phyloP scores from a whole-genome alignment of 139 green algal genomes.

The Volvox reticuliferus region DNA sequence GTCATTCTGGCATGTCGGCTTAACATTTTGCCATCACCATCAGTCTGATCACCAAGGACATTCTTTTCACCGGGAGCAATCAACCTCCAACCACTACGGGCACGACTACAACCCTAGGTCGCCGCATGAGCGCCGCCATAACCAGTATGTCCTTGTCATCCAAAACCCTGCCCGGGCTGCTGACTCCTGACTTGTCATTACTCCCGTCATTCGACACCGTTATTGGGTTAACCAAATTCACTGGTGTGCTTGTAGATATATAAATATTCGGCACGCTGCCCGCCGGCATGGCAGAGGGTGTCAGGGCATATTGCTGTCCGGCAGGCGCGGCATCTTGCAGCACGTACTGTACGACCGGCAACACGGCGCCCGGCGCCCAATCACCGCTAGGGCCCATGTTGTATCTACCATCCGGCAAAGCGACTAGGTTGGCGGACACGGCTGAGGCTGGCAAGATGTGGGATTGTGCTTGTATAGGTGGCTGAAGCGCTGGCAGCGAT shows the following conservation, averaged over 20 bases:
- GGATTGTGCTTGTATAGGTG: neutral
- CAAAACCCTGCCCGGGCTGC: neutral
- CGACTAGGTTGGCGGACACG: neutral
- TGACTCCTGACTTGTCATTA: neutral
- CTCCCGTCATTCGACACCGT: neutral
- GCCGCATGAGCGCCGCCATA: neutral
- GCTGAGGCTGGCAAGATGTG: neutral
- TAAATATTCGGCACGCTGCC: constrained; percentile 3
- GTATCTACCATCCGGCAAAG: neutral
- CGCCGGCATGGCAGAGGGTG: neutral
- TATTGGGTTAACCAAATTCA: constrained; percentile 38
- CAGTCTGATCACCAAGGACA: neutral
- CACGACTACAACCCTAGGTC: constrained; percentile 23
- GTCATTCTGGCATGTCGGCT: too few relatives aligned
- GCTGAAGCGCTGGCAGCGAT: neutral
- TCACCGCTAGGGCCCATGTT: neutral
- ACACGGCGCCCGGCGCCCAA: neutral
- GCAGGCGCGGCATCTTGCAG: neutral
- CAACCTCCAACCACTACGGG: constrained; percentile 12
- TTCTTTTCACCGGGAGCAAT: neutral
- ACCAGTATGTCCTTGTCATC: neutral
- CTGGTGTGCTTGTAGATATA: constrained; percentile 35
- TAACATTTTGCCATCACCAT: too few relatives aligned
- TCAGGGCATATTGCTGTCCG: neutral
- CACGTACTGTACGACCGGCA: neutral